phyloP scores from a whole-genome alignment of 176 grass and related monocot species.

The Pontederia paniculata region DNA sequence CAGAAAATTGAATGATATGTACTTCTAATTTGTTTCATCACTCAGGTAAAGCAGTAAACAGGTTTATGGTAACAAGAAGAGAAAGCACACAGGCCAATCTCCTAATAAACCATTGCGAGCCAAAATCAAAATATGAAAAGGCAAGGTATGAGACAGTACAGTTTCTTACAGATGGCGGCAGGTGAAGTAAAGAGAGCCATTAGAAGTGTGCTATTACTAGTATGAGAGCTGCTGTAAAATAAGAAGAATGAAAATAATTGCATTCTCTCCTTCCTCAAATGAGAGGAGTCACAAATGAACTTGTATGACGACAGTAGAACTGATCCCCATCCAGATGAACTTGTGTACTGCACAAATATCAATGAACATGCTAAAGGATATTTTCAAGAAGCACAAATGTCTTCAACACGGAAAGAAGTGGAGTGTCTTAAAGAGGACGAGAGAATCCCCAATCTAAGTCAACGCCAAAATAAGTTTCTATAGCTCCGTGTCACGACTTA shows the following conservation, averaged over 20 bases:
- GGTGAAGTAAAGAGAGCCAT: too few species aligned
- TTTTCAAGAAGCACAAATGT: constrained; percentile 9
- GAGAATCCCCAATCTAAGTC: constrained; percentile 29
- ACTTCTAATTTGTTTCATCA: background rate
- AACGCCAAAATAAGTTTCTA: constrained; percentile 11
- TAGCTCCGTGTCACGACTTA: constrained; percentile 9
- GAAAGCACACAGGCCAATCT: too few species aligned
- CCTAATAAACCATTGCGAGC: too few species aligned
- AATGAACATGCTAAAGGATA: background rate
- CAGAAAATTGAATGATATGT: background rate
- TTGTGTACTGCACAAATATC: constrained; percentile 8
- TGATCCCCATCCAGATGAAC: constrained; percentile 13
- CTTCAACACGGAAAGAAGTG: constrained; percentile 5
- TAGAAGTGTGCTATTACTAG: too few species aligned
- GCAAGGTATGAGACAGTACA: too few species aligned
- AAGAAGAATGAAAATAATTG: background rate
- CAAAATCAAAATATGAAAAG: too few species aligned
- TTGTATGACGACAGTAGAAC: constrained; percentile 12
- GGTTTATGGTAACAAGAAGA: too few species aligned
- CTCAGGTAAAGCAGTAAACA: too few species aligned
- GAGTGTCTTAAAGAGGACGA: background rate
- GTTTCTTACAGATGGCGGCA: too few species aligned
- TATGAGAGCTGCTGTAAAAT: background rate
- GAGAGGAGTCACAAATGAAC: background rate
- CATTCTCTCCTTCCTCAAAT: background rate